phyloP scores from a whole-genome alignment of 2,329 filamentous ascomycete genomes.

The Verticillium nubilum region DNA sequence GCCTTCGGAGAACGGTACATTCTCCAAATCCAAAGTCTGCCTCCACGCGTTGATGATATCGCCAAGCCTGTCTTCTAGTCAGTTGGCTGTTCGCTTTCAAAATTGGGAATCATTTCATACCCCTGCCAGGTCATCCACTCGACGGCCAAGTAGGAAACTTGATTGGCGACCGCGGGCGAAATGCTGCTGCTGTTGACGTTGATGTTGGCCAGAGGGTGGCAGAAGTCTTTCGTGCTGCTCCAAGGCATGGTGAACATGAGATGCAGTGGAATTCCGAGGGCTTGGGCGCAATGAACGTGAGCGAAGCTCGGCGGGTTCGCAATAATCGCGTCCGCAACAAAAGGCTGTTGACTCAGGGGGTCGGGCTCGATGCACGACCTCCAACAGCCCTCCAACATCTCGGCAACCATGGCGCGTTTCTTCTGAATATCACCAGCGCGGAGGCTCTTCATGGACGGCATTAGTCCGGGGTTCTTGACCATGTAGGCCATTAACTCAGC shows the following conservation, averaged over 20 bases:
- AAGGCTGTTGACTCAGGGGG: conserved; percentile 20
- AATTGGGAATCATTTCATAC: conserved; percentile 4
- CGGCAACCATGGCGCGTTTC: conserved; percentile 17
- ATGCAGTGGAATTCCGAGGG: conserved; percentile 36
- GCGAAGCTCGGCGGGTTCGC: conserved; percentile 46
- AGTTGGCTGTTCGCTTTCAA: accelerated
- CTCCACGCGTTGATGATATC: conserved; percentile 73
- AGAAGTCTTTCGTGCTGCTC: conserved; percentile 67
- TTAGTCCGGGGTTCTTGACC: conserved; percentile 21
- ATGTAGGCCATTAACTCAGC: conserved; percentile 30
- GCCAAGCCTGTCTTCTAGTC: conserved; percentile 38
- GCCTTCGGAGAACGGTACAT: conserved; percentile 65
- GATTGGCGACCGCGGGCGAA: conserved; percentile 57
- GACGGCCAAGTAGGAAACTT: conserved; percentile 64
- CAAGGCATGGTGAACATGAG: conserved; percentile 63
- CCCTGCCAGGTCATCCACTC: conserved; percentile 78
- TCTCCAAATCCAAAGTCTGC: conserved; percentile 58
- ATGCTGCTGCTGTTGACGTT: conserved; percentile 49
- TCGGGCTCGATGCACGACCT: conserved; percentile 16
- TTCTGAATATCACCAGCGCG: conserved; percentile 19
- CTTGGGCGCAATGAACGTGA: conserved; percentile 41
- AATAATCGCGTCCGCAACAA: conserved; percentile 45
- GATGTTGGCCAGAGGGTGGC: conserved; percentile 68
- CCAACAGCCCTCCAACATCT: conserved; percentile 19
- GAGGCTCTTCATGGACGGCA: conserved; percentile 19